phyloP scores from a whole-genome alignment of 345 rosid species.

The Pugionium dolabratum region DNA sequence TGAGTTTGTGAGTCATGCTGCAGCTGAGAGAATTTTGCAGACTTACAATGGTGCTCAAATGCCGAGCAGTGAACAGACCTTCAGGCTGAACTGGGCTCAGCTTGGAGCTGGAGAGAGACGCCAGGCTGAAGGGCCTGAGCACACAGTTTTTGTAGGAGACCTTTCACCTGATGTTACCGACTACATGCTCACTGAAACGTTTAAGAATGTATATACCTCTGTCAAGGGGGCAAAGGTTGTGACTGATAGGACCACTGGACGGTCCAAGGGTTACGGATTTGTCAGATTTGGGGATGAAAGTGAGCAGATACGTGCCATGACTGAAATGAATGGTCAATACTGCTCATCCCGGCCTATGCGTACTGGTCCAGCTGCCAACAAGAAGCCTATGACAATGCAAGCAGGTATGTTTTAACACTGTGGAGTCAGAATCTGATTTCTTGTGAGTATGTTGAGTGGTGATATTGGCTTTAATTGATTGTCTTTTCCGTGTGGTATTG shows the following conservation, averaged over 20 bases:
- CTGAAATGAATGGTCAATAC: conserved; percentile 85
- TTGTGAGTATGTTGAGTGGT: conserved; percentile 12
- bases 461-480: conserved; percentile 33
- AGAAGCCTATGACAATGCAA: conserved; percentile 62
- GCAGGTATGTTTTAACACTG: conserved; percentile 57
- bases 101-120: conserved; percentile 87
- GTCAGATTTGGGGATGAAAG: conserved; percentile 82
- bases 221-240: conserved; percentile 34
- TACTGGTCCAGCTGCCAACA: conserved; percentile 86
- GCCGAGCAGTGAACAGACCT: conserved; percentile 77
- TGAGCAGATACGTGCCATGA: conserved; percentile 84
- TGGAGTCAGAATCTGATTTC: not conserved
- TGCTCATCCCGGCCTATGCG: conserved; percentile 95
- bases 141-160: conserved; percentile 88
- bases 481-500: conserved; percentile 15
- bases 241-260: conserved; percentile 86
- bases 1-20: conserved; percentile 63
- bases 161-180: conserved; percentile 90
- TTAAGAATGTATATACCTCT: conserved; percentile 60
- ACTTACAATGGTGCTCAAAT: conserved; percentile 68
- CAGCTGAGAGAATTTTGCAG: conserved; percentile 81
- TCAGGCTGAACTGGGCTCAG: conserved; percentile 89
- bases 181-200: conserved; percentile 72
- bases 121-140: conserved; percentile 79
- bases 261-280: conserved; percentile 96